Evolutionary conservation across 768 basidiomycete genomes (phyloP), one percentile per base, ranked within the genome.

Genomic region (Fomitopsis serialis): DNA sequence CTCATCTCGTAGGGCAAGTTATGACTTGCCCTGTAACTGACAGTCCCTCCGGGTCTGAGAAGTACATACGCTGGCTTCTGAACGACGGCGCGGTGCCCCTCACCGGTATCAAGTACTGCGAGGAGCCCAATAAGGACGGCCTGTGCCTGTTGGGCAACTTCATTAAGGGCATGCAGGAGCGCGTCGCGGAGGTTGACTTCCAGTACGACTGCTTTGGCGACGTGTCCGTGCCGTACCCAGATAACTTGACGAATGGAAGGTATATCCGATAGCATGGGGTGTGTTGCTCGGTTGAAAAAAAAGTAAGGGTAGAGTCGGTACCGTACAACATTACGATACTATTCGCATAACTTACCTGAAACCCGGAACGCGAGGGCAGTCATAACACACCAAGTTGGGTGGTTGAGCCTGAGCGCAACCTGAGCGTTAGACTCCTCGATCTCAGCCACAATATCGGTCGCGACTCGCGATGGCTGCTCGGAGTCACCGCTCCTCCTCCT

Each of bases 41-140:
- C 40, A 23, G 57, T 15, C 36, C 48, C 2, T 58, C 65, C 5
- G 64, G 68, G 13, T 62, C 71, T 50, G 40, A 54, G 25, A 52
- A 53, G 32, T 61, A 51, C 57, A 72, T 78, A 53, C 66, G 78
- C 17, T 71, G 74, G 63, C 67, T 78, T 44, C 65, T 78, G 23
- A 81, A 81, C 60, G 79, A 81, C 58, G 78, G 68, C 2, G 69
- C 74, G 3, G 65, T 78, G 1, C 78, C 78, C 10, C 64, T 79
- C 12, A 75, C 73, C 1, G 70, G 73, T 15, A 64, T 79, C 45
- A 54, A 65, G 0, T 75, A 74, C 9, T 80, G 79, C 64, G 61
- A 42, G 1, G 37, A 47, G 10, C 58, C 64, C 13, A 65, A 76
- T 59, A 64, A 68, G 32, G 67, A 77, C 19, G 77, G 78, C 1